These are phyloP conservation scores for Globisporangium megalacanthum DNA, from an alignment of 352 stramenopile species.

Conservation along the genomic window DNA sequence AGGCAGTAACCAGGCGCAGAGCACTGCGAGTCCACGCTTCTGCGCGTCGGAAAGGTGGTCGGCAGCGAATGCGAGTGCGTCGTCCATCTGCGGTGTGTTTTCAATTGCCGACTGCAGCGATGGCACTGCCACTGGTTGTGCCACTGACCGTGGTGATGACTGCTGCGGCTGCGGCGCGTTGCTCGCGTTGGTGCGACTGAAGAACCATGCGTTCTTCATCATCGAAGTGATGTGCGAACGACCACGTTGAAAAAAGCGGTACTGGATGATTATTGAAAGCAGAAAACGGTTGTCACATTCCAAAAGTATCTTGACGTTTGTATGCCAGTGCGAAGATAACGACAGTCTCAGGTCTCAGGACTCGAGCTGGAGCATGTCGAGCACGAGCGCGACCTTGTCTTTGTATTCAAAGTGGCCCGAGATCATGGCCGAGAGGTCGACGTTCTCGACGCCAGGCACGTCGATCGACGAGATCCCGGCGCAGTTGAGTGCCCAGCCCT, in stretches of 20 bases:
- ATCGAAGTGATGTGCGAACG: background rate
- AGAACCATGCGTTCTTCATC: background rate
- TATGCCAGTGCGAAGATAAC: background rate
- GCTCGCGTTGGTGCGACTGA: too few relatives aligned
- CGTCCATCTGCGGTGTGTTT: background rate
- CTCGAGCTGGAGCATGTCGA: conserved; percentile 71
- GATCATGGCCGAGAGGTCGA: conserved; percentile 75
- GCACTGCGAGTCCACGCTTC: conserved; percentile 60
- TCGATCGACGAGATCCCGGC: conserved; percentile 65
- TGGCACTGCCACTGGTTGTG: too few relatives aligned
- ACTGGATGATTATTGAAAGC: background rate
- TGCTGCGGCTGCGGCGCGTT: background rate
- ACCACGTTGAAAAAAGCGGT: too few relatives aligned
- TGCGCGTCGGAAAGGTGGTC: conserved; percentile 41
- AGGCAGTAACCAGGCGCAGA: conserved; percentile 64
- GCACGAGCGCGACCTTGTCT: conserved; percentile 77
- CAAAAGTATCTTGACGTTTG: background rate
- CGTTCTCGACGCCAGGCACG: conserved; percentile 72
- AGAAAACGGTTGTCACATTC: background rate
- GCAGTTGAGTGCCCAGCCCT: conserved; percentile 75
- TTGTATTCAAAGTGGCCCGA: conserved; percentile 85
- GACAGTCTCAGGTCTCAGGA: background rate
- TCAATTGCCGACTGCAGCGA: too few relatives aligned
- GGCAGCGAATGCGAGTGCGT: conserved; percentile 14
- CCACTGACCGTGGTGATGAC: background rate